Evolutionary conservation across 2,329 filamentous ascomycete genomes (phyloP), one percentile per base, ranked within the genome.

Genomic region (Erysiphe neolycopersici): DNA sequence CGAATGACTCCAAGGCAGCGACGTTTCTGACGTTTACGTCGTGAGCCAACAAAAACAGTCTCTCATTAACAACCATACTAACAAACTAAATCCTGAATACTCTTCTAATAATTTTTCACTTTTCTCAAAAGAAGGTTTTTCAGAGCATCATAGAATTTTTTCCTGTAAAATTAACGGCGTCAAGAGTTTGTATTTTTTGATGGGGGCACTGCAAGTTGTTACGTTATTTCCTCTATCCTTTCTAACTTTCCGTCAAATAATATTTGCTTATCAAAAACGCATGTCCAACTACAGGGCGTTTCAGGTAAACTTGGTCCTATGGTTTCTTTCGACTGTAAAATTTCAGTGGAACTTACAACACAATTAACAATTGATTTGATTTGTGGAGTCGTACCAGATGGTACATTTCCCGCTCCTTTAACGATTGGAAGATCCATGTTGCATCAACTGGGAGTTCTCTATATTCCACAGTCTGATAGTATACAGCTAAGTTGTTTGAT

Each of bases 331-430:
- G 35, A 37, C 16, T 37, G 16, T 36, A 11, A 10, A 16, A 36
- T 36, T 11, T 11, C 33, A 10, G 33, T 36, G 9, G 33, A 36
- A 16, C 33, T 36, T 11, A 13, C 30, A 31, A 6, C 32, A 33
- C 32, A 4, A 6, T 33, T 31, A 33, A 4, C 12, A 33, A 33
- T 33, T 33, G 22, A 26, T 26, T 26, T 33, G 36, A 8, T 42
- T 42, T 42, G 41, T 32, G 29, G 41, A 13, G 16, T 42, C 14
- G 41, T 42, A 31, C 30, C 41, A n/a, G 41, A 42, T 16, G 41
- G 41, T 19, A 42, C 29, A 29, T 42, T 42, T 26, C 30, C 41
- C 22, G 30, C 41, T 19, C 30, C 41, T 22, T 35, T 35, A 35
- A 42, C 41, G 6, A 35, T 42, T 14, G 41, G 41, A 42, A 33